Conservation (phyloP, 495 filamentous ascomycete species). For the Geoglossum glabrum region DNA sequence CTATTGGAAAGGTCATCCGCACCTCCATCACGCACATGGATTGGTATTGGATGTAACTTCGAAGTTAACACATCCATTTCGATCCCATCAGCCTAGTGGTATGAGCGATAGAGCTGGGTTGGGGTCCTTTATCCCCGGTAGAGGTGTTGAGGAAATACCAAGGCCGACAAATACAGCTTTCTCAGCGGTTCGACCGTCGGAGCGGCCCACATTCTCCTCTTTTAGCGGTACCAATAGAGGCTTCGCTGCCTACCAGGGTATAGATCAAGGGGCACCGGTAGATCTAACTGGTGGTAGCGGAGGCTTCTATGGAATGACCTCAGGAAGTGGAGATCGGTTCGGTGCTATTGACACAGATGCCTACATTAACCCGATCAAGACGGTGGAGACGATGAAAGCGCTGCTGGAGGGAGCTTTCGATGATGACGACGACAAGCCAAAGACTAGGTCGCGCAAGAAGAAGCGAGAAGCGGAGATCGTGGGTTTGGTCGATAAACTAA, state of each 20-base stretch:
- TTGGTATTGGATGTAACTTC: neutral
- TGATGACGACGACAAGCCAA: slow-evolving; percentile 47
- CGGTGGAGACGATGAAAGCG: slow-evolving; percentile 70
- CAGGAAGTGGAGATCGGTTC: slow-evolving; percentile 15
- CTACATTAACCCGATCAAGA: slow-evolving; percentile 59
- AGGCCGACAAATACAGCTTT: neutral
- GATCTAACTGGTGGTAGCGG: slow-evolving; percentile 2
- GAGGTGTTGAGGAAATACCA: neutral
- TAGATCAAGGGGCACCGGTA: neutral
- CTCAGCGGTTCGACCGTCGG: neutral
- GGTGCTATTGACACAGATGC: slow-evolving; percentile 32
- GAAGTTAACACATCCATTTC: neutral
- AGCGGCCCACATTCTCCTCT: neutral
- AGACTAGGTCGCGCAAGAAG: slow-evolving; percentile 25
- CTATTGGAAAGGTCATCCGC: neutral
- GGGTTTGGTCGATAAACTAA: slow-evolving; percentile 37
- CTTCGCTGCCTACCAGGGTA: neutral
- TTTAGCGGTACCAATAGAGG: neutral
- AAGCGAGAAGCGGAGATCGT: slow-evolving; percentile 20
- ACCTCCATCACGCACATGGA: neutral
- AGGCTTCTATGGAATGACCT: slow-evolving; percentile 18
- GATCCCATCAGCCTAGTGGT: neutral
- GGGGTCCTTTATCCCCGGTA: neutral
- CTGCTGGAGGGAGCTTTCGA: slow-evolving; percentile 74
- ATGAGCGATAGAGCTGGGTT: neutral